Evolutionary conservation across 2,329 filamentous ascomycete species (phyloP).

Genomic region (Thelonectria discophora): DNA sequence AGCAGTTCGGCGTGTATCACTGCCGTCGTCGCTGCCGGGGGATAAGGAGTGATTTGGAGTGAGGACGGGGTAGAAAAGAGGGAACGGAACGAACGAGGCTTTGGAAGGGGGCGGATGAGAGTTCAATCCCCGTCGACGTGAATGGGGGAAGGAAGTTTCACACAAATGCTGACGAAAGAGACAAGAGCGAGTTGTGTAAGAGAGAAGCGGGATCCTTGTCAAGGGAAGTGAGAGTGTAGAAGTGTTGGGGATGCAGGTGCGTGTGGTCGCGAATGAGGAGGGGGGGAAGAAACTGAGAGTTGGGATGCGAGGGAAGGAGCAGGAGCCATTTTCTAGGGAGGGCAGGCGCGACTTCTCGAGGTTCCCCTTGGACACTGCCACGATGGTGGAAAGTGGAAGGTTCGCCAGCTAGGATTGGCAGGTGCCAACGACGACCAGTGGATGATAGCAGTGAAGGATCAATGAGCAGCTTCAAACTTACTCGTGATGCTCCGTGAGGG

Average conservation of each 20-base stretch:
- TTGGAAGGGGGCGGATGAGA: slow-evolving; percentile 26
- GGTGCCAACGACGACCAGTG: not conserved
- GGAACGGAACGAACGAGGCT: slow-evolving; percentile 17
- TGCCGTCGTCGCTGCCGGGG: slow-evolving; percentile 12
- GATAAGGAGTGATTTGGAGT: slow-evolving; percentile 22
- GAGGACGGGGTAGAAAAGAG: slow-evolving; percentile 10
- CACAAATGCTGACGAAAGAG: slow-evolving; percentile 14
- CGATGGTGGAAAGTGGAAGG: not conserved
- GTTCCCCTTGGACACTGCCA: not conserved
- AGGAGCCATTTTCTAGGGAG: too few species aligned
- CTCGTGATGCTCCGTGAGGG: not conserved
- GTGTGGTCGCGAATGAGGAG: not conserved
- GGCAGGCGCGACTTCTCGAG: not conserved
- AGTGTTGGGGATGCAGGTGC: slow-evolving; percentile 6
- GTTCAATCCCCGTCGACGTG: slow-evolving; percentile 27
- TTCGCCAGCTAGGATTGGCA: not conserved
- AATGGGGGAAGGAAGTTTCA: slow-evolving; percentile 12
- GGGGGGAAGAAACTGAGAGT: not conserved
- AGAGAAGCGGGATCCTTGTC: slow-evolving; percentile 14
- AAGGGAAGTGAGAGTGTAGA: not conserved
- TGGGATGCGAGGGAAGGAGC: not conserved
- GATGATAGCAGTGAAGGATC: not conserved
- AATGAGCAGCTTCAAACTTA: not conserved
- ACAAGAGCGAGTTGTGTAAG: slow-evolving; percentile 5
- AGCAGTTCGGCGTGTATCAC: slow-evolving; percentile 19